These are phyloP conservation scores for Bauhinia variegata DNA, from an alignment of 306 rosid species.

Conservation along the genomic window DNA sequence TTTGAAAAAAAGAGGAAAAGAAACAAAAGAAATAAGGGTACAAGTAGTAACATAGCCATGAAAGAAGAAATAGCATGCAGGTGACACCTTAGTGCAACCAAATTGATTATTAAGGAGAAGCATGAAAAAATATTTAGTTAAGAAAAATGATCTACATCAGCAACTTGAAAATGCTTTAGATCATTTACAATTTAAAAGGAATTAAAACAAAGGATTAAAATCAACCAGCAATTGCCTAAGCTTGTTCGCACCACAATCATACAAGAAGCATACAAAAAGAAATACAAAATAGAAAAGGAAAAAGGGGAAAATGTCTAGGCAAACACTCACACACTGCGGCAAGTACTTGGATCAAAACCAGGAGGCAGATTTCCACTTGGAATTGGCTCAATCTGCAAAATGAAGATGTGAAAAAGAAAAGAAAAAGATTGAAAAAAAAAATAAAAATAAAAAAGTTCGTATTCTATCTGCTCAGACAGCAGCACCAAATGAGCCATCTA, in stretches of 20 bases:
- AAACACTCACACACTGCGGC: slow-evolving; percentile 99
- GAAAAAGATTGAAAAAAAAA: slow-evolving; percentile 36
- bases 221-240: slow-evolving; percentile 17
- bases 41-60: slow-evolving; percentile 32
- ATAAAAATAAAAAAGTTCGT: slow-evolving; percentile 38
- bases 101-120: background rate
- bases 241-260: slow-evolving; percentile 34
- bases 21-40: slow-evolving; percentile 43
- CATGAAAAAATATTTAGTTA: background rate
- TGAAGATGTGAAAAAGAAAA: slow-evolving; percentile 54
- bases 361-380: slow-evolving; percentile 99
- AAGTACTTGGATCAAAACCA: slow-evolving; percentile 99
- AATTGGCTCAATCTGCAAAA: slow-evolving; percentile 99
- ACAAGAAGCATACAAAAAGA: slow-evolving; percentile 20
- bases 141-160: slow-evolving; percentile 5
- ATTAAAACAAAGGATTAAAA: slow-evolving; percentile 3
- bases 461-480: slow-evolving; percentile 37
- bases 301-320: slow-evolving; percentile 49
- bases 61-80: slow-evolving; percentile 24
- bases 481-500: slow-evolving; percentile 17
- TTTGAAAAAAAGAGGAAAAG: slow-evolving; percentile 46
- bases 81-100: slow-evolving; percentile 8
- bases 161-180: slow-evolving; percentile 9
- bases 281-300: slow-evolving; percentile 9
- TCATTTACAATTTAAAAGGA: background rate